Conservation (phyloP, 2,329 filamentous ascomycete species). For the Fusarium caatingaense region DNA sequence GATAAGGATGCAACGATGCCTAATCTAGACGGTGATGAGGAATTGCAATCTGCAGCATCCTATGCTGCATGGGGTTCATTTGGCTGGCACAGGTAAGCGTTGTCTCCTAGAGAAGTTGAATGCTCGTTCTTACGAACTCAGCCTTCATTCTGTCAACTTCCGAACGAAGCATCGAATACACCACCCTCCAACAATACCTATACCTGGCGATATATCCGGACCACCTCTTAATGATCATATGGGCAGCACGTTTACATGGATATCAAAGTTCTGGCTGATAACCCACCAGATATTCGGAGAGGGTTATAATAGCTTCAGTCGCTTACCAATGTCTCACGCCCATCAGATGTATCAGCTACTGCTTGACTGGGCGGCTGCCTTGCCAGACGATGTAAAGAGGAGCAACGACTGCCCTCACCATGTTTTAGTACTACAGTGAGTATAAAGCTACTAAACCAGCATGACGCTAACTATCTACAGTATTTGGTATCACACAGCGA, state of each 20-base stretch:
- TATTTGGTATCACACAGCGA: constrained; percentile 14
- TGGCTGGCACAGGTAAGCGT: constrained; percentile 30
- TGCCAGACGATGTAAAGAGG: constrained; percentile 7
- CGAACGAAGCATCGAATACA: neutral
- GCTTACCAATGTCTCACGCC: neutral
- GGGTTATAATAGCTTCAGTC: neutral
- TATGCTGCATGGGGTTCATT: constrained; percentile 17
- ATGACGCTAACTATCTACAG: neutral
- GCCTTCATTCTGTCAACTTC: constrained; percentile 7
- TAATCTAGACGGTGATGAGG: neutral
- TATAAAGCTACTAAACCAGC: neutral
- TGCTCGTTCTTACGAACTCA: no score
- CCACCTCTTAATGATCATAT: neutral
- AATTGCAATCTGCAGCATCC: neutral
- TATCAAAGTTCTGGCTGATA: constrained; percentile 16
- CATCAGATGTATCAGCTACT: constrained; percentile 4
- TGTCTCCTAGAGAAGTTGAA: no score
- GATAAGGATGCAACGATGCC: neutral
- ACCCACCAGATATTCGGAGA: constrained; percentile 1
- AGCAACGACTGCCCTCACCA: constrained; percentile 3
- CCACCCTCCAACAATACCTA: neutral
- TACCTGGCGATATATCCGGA: constrained; percentile 9
- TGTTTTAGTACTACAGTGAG: constrained; percentile 20
- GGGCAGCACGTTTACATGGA: constrained; percentile 18
- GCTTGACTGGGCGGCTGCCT: neutral